Conservation (phyloP, 164 flowering plant species). For the Aristolochia californica region DNA sequence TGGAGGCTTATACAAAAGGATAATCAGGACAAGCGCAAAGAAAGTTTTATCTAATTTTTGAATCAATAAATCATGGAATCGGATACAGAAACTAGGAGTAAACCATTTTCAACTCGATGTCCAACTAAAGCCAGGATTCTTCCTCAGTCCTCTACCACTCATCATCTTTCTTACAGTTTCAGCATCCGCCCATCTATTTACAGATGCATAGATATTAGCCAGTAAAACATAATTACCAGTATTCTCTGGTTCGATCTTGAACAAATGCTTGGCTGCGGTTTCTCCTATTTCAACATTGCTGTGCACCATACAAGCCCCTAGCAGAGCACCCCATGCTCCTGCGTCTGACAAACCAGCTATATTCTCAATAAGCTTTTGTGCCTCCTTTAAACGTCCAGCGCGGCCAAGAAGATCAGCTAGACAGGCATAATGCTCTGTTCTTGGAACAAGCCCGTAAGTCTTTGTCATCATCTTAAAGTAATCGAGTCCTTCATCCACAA, state of each 20-base stretch:
- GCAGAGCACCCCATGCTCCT: constrained; percentile 33
- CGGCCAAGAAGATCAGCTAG: constrained; percentile 41
- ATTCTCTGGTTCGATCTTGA: constrained; percentile 39
- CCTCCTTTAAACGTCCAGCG: constrained; percentile 27
- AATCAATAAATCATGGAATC: too few relatives aligned
- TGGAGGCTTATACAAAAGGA: too few relatives aligned
- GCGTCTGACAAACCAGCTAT: constrained; percentile 17
- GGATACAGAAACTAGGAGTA: not conserved
- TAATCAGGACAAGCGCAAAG: too few relatives aligned
- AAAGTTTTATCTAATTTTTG: too few relatives aligned
- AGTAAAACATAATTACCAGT: constrained; percentile 34
- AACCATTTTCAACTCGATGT: constrained; percentile 5
- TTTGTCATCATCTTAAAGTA: constrained; percentile 27
- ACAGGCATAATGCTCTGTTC: constrained; percentile 31
- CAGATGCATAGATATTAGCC: constrained; percentile 31
- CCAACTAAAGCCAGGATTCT: constrained; percentile 38
- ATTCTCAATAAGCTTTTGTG: constrained; percentile 19
- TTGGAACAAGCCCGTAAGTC: constrained; percentile 19
- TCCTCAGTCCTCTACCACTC: constrained; percentile 18
- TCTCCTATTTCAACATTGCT: constrained; percentile 32
- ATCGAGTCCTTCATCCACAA: constrained; percentile 28
- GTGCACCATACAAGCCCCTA: constrained; percentile 30
- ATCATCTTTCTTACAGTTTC: constrained; percentile 25
- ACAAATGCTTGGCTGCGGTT: constrained; percentile 29
- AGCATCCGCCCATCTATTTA: constrained; percentile 31